A percentile compares a stretch with the other conserved stretches of the same genome.
Evolutionary conservation across 208 protist species (phyloP).

Genomic region (Phytomonas francai): DNA sequence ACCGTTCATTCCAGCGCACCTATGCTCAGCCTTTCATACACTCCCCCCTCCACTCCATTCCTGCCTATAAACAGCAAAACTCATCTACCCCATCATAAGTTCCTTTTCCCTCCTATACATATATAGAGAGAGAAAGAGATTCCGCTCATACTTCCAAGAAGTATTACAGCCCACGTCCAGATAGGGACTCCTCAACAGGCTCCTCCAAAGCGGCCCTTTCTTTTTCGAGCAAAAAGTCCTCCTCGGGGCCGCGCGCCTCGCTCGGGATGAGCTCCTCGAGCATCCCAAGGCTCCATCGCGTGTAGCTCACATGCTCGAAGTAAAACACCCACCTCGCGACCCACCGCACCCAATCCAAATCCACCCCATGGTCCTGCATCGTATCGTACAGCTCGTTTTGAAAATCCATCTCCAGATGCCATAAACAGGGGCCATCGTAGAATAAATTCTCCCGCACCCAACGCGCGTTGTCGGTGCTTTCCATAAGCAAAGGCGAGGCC

Average conservation of each 20-base stretch:
- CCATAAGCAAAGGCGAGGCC: slow-evolving; percentile 17
- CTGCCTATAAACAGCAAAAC: not conserved
- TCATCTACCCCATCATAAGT: not conserved
- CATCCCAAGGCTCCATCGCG: slow-evolving; percentile 53
- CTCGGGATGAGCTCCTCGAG: slow-evolving; percentile 61
- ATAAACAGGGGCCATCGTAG: slow-evolving; percentile 81
- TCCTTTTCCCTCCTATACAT: slow-evolving; percentile 1
- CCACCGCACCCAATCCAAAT: slow-evolving; percentile 66
- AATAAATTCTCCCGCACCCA: slow-evolving; percentile 47
- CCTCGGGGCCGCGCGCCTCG: slow-evolving; percentile 29
- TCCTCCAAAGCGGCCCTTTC: slow-evolving; percentile 45
- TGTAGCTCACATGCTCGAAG: slow-evolving; percentile 57
- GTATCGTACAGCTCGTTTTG: slow-evolving; percentile 82
- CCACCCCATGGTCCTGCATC: slow-evolving; percentile 80
- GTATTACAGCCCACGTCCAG: slow-evolving; percentile 22
- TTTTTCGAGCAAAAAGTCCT: slow-evolving; percentile 47
- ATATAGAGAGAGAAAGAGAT: slow-evolving; percentile 1
- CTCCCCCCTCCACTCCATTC: not conserved
- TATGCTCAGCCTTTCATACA: not conserved
- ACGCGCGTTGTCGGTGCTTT: slow-evolving; percentile 36
- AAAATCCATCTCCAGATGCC: slow-evolving; percentile 76
- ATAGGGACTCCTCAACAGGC: slow-evolving; percentile 55
- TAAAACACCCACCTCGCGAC: slow-evolving; percentile 72
- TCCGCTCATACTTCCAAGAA: not conserved
- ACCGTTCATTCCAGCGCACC: not conserved